These are phyloP conservation scores for Puccinia polysora DNA, from an alignment of 1,284 basidiomycete genomes.

Conservation along the genomic window DNA sequence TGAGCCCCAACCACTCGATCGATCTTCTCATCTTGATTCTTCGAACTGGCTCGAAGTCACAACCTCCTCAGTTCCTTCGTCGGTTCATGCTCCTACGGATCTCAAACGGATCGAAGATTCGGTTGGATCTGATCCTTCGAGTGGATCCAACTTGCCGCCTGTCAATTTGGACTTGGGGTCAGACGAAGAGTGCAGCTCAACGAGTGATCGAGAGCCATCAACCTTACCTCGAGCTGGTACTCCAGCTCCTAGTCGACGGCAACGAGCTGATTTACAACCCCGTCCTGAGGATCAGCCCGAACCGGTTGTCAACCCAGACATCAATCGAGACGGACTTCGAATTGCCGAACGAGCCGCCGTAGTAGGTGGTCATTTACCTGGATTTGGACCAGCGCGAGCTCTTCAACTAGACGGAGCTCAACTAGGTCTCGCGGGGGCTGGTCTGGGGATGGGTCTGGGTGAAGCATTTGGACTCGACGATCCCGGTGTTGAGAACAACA, in stretches of 20 bases:
- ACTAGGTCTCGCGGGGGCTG: neutral
- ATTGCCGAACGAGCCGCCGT: neutral
- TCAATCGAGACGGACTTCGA: neutral
- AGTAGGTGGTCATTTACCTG: slow-evolving; percentile 4
- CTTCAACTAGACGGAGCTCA: no score
- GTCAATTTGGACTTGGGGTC: neutral
- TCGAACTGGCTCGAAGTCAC: neutral
- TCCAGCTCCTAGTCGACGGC: neutral
- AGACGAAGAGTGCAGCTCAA: neutral
- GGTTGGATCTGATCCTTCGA: neutral
- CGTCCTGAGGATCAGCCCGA: neutral
- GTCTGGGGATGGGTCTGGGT: neutral
- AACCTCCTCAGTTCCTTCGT: neutral
- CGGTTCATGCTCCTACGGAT: neutral
- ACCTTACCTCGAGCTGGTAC: neutral
- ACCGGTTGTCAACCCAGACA: neutral
- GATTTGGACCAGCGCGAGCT: no score
- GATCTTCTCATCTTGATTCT: neutral
- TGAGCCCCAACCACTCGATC: neutral
- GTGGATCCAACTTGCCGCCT: neutral
- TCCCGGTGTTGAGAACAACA: neutral
- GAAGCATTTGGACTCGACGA: slow-evolving; percentile 16
- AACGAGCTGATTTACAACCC: neutral
- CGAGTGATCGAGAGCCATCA: neutral
- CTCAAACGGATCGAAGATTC: no score